phyloP scores from a whole-genome alignment of 2,329 filamentous ascomycete species.

The Diaporthe eres region DNA sequence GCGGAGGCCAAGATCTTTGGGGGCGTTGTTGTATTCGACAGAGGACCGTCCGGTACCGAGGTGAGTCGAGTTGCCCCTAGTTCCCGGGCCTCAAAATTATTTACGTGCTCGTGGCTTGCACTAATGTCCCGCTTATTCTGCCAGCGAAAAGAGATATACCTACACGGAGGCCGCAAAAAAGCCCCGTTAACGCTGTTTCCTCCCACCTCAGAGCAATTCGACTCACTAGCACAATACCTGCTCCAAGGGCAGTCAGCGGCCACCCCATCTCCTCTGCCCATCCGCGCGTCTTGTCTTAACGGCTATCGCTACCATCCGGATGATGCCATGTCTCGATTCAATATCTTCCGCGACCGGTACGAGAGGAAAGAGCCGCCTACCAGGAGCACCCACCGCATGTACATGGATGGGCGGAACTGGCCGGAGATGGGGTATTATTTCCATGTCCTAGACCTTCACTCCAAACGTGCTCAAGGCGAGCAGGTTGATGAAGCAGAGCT shows the following conservation, averaged over 20 bases:
- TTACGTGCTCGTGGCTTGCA: neutral
- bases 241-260: neutral
- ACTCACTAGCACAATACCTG: neutral
- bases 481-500: neutral
- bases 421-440: neutral
- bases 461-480: neutral
- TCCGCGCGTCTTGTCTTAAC: neutral
- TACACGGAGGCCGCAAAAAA: neutral
- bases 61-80: neutral
- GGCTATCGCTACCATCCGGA: neutral
- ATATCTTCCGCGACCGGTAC: neutral
- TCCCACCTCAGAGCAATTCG: neutral
- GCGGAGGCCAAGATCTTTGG: neutral
- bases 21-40: neutral
- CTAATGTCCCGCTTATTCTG: too few species aligned
- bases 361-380: neutral
- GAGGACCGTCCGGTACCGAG: neutral
- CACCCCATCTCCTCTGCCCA: neutral
- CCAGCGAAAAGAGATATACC: neutral
- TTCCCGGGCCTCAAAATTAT: neutral
- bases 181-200: neutral
- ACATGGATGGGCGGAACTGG: neutral
- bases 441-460: neutral
- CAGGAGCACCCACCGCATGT: neutral
- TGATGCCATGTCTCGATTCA: neutral